phyloP scores from a whole-genome alignment of 768 basidiomycete genomes.

The Aureoboletus auriporus region DNA sequence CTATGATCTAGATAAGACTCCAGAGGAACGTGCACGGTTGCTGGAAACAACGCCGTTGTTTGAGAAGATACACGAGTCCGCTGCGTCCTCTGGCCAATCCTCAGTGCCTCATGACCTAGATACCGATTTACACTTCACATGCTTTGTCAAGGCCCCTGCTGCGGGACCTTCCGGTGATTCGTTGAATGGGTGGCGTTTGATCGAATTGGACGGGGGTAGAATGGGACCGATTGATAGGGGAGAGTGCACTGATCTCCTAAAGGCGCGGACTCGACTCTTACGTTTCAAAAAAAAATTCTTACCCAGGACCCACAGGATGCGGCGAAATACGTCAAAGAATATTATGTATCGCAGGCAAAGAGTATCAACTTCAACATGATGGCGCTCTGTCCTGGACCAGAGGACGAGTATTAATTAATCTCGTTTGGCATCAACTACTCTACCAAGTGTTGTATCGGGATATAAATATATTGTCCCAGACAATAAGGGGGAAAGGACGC shows the following conservation, averaged over 20 bases:
- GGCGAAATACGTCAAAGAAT: constrained; percentile 42
- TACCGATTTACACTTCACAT: constrained; percentile 82
- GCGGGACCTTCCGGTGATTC: constrained; percentile 17
- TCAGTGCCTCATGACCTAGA: constrained; percentile 58
- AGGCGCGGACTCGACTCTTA: constrained; percentile 32
- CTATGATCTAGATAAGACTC: constrained; percentile 57
- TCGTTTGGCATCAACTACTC: neutral
- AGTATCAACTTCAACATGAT: constrained; percentile 46
- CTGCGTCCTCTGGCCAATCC: constrained; percentile 68
- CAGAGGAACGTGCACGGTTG: constrained; percentile 67
- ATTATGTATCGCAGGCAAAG: constrained; percentile 36
- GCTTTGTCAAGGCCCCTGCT: constrained; percentile 71
- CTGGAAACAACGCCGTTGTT: constrained; percentile 78
- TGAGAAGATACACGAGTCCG: constrained; percentile 68
- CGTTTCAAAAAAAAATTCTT: neutral
- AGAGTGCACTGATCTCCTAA: constrained; percentile 52
- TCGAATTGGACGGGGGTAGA: constrained; percentile 84
- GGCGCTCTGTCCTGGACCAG: constrained; percentile 36
- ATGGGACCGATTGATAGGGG: constrained; percentile 80
- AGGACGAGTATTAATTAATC: constrained; percentile 9
- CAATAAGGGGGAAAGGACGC: neutral
- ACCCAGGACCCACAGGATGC: constrained; percentile 34
- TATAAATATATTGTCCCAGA: neutral
- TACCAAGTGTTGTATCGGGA: constrained; percentile 9
- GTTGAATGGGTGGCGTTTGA: constrained; percentile 42